Evolutionary conservation across 2,329 filamentous ascomycete genomes (phyloP).

Genomic region (Akanthomyces dipterigenus): DNA sequence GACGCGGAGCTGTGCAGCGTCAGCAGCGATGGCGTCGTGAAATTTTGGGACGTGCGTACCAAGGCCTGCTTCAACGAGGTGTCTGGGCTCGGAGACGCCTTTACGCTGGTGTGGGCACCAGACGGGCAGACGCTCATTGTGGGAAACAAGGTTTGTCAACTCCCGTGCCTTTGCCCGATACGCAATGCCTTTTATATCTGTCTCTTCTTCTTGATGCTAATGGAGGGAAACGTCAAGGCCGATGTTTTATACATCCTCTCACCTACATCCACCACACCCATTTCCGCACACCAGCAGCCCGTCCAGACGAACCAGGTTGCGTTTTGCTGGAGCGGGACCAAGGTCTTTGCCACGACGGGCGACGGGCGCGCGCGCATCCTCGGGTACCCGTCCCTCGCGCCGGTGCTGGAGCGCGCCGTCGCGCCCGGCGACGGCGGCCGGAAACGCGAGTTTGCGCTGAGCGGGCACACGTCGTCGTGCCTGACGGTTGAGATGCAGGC

Average conservation of each 20-base stretch:
- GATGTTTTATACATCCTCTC: slow-evolving; percentile 58
- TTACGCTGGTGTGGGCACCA: slow-evolving; percentile 68
- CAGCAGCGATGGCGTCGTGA: slow-evolving; percentile 65
- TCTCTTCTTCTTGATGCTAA: background rate
- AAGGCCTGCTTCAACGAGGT: slow-evolving; percentile 66
- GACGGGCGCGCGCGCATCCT: slow-evolving; percentile 67
- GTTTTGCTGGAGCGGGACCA: slow-evolving; percentile 67
- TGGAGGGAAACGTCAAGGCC: slow-evolving; percentile 33
- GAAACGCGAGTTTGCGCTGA: slow-evolving; percentile 52
- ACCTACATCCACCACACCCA: slow-evolving; percentile 47
- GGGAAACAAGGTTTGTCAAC: slow-evolving; percentile 57
- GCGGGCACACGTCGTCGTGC: slow-evolving; percentile 68
- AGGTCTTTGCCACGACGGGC: slow-evolving; percentile 63
- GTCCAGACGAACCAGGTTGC: slow-evolving; percentile 65
- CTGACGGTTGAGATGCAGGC: slow-evolving; percentile 64
- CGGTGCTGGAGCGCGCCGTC: slow-evolving; percentile 43
- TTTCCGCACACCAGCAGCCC: slow-evolving; percentile 54
- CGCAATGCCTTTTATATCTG: background rate
- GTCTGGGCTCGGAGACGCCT: slow-evolving; percentile 58
- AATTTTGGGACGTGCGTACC: slow-evolving; percentile 74
- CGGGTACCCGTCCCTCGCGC: slow-evolving; percentile 57
- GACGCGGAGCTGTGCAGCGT: slow-evolving; percentile 72
- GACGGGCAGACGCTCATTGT: slow-evolving; percentile 64
- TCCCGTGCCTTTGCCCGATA: background rate
- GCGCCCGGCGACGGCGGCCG: slow-evolving; percentile 22